Evolutionary conservation across 2,329 filamentous ascomycete species (phyloP), one percentile per base, ranked within the genome.

Genomic region (Decorospora gaudefroyi): DNA sequence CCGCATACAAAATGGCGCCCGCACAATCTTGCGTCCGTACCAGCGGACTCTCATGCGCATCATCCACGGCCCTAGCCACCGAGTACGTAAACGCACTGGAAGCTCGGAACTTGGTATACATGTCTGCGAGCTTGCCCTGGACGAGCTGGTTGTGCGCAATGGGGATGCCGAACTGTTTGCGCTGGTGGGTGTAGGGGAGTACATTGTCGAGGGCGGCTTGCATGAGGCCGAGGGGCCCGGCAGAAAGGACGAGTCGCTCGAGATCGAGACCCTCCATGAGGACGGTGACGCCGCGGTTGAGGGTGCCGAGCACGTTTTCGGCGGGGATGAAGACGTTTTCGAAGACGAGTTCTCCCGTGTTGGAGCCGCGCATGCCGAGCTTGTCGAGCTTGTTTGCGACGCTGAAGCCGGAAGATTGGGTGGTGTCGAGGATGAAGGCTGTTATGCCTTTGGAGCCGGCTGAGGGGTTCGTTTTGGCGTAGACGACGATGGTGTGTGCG

Each of bases 201-300:
- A 87, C 83, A 7, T 92, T 80, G 72, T 97, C 91, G 31, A 97
- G 80, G 4, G 86, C 80, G 4, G 90, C 87, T 77, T 96, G 90
- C 93, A 99, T 99, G 52, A 97, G 83, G 26, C 92, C 93, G 5
- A 99, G 73, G 0, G 93, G 91, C 0, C 93, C 93, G 12, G 92
- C 88, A 60, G 86, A 91, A 34, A 99, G 82, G 1, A 99, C 92
- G 3, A 99, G 80, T 9, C 93, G 82, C 73, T 99, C 93, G 22
- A 99, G 82, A 67, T 99, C 93, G 3, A 99, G 80, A 1, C 93
- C 93, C 67, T 96, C 88, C 93, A 99, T 97, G 22, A 99, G 78
- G 3, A 99, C 92, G 52, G 83, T 84, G 17, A 95, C 91, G 51
- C 93, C 93, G 38, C 81, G 83, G 74, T 96, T 87, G 45, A 95